Evolutionary conservation across 192 early-diverging fungal species (phyloP), one percentile per base, ranked within the genome.

Genomic region (Helicostylum pulchrum): DNA sequence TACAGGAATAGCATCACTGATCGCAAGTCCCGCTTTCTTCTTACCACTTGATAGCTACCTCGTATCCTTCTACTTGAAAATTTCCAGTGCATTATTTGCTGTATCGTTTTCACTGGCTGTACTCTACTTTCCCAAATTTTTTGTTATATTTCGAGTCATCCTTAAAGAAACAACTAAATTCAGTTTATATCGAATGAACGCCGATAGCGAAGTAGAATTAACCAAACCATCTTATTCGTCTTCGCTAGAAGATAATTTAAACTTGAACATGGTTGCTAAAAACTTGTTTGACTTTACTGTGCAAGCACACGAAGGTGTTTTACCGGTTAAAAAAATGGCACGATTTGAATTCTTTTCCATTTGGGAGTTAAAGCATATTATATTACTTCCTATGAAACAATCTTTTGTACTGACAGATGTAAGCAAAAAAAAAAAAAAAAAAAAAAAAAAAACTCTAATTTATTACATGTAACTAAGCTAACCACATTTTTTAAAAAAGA

Each of bases 321-420:
- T 72, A 4, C 71, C 71, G 4, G 57, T 65, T 10, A 72, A 72
- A 50, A 66, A 72, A 39, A 39, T 23, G 46, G 43, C 47, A 8
- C 23, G 60, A 7, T 57, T 58, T 21, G 43, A 51, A 8, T 62
- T 67, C 17, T 61, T 72, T 34, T 66, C 71, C 7, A 66, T 72
- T 10, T 72, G 71, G 71, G 59, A 72, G 51, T 45, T 72, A n/a
- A 61, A 67, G n/a, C 46, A 61, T 0, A n/a, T 72, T n/a, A 50
- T 67, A 17, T 34, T 72, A 15, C 47, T 72, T 34, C 71, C 71
- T 0, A 36, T 45, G 19, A 62, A 57, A 20, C 57, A 55, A 12
- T 49, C 17, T 11, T 72, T 72, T 67, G 34, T 72, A 7, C 17
- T 72, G 14, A 11, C 61, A 39, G 26, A 53, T 31, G 71, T 72